phyloP scores from a whole-genome alignment of 805 yeast species.

The Candida ulmi region DNA sequence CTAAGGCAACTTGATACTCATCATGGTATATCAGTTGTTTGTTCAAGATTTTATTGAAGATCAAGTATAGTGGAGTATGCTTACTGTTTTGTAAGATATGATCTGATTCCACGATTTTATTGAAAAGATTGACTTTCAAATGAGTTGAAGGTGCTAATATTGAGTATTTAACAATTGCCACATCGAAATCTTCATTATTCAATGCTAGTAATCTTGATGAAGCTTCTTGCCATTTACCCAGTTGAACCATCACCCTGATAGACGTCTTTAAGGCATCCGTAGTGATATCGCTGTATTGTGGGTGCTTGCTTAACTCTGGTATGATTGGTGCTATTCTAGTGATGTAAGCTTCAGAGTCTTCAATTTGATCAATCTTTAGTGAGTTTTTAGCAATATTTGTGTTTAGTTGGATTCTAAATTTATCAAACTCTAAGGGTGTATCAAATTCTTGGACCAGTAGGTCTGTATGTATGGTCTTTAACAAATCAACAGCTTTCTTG shows the following conservation, averaged over 20 bases:
- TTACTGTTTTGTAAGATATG: conserved; percentile 3
- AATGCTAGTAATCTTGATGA: conserved; percentile 11
- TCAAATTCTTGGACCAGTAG: conserved; percentile 13
- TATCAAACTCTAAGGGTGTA: conserved; percentile 5
- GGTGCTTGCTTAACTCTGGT: conserved; percentile 1
- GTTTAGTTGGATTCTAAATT: conserved; percentile 13
- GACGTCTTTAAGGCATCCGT: conserved; percentile 6
- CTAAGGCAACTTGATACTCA: conserved; percentile 6
- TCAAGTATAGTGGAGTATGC: conserved; percentile 5
- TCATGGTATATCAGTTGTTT: conserved; percentile 11
- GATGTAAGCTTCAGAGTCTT: conserved; percentile 17
- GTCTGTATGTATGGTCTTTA: conserved; percentile 13
- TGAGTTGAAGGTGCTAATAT: conserved; percentile 10
- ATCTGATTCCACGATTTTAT: conserved; percentile 6
- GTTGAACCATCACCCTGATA: conserved; percentile 14
- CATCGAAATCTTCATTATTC: conserved; percentile 9
- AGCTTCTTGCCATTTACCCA: conserved; percentile 19
- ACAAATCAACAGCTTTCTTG: conserved; percentile 3
- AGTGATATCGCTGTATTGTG: neutral
- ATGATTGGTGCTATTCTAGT: conserved; percentile 15
- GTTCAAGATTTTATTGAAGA: conserved; percentile 13
- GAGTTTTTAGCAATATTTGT: conserved; percentile 14
- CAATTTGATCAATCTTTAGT: conserved; percentile 9
- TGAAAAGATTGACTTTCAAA: conserved; percentile 8
- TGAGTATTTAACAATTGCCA: conserved; percentile 8